phyloP scores from a whole-genome alignment of 371 early-diverging fungal species.

The Apophysomyces elegans region DNA sequence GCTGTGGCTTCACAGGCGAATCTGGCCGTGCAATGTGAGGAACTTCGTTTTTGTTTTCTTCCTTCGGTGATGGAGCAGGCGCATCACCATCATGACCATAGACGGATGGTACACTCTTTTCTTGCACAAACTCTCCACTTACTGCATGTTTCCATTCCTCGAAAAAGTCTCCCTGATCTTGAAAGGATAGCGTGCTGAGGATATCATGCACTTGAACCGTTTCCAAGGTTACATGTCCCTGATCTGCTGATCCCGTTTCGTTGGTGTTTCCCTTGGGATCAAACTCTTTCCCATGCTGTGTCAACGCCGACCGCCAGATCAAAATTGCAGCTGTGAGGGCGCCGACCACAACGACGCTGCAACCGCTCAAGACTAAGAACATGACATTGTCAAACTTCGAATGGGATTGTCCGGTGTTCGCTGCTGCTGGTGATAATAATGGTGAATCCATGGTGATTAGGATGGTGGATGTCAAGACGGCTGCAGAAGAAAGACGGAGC shows the following conservation, averaged over 20 bases:
- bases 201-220: background rate
- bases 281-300: background rate
- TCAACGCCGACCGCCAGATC: background rate
- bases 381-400: background rate
- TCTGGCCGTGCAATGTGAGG: too few relatives aligned
- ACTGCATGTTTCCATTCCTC: conserved; percentile 4
- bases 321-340: conserved; percentile 1
- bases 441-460: background rate
- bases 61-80: too few relatives aligned
- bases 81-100: too few relatives aligned
- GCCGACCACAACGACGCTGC: background rate
- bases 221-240: background rate
- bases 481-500: background rate
- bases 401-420: background rate
- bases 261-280: background rate
- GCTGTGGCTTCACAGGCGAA: background rate
- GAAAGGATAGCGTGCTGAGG: background rate
- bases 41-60: too few relatives aligned
- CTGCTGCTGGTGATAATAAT: background rate
- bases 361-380: background rate
- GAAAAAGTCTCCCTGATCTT: background rate
- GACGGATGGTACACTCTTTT: background rate
- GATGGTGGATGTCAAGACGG: background rate
- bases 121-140: background rate
- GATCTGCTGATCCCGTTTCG: background rate